phyloP scores from a whole-genome alignment of 257 asterid genomes.

The Nicotiana obtusifolia region DNA sequence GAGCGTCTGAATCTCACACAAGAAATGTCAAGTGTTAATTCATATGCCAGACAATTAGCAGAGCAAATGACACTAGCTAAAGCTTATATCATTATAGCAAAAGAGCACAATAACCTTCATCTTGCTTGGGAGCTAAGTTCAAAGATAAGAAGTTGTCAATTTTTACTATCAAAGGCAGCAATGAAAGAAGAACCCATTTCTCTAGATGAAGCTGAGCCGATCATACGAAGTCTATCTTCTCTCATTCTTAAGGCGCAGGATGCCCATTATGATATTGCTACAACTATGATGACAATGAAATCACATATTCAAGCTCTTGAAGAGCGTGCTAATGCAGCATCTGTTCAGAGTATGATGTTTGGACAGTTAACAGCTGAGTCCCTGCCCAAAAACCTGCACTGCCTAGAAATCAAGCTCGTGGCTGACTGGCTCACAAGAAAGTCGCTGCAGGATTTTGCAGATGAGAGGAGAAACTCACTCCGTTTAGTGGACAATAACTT shows the following conservation, averaged over 20 bases:
- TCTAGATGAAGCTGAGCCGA: conserved; percentile 72
- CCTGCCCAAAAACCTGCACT: conserved; percentile 65
- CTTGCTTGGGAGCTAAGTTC: conserved; percentile 89
- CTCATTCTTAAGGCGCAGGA: conserved; percentile 75
- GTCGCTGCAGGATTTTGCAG: conserved; percentile 45
- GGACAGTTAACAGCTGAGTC: conserved; percentile 76
- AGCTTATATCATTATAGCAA: conserved; percentile 78
- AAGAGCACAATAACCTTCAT: conserved; percentile 74
- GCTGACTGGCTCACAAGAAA: conserved; percentile 56
- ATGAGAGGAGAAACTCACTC: conserved; percentile 61
- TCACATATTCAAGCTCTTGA: conserved; percentile 79
- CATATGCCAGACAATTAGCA: conserved; percentile 77
- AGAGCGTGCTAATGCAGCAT: conserved; percentile 65
- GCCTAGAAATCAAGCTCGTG: conserved; percentile 59
- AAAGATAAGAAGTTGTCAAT: conserved; percentile 65
- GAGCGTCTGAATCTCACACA: conserved; percentile 51
- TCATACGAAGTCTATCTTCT: conserved; percentile 69
- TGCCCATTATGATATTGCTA: conserved; percentile 81
- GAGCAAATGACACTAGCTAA: conserved; percentile 90
- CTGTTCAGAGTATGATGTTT: conserved; percentile 55
- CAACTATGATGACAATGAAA: conserved; percentile 77
- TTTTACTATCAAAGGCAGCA: conserved; percentile 78
- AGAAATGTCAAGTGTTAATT: conserved; percentile 50
- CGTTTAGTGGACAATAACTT: conserved; percentile 68
- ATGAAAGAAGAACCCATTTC: conserved; percentile 66